Evolutionary conservation across 192 early-diverging fungal genomes (phyloP), one percentile per base, ranked within the genome.

Genomic region (Gaertneriomyces semiglobifer): DNA sequence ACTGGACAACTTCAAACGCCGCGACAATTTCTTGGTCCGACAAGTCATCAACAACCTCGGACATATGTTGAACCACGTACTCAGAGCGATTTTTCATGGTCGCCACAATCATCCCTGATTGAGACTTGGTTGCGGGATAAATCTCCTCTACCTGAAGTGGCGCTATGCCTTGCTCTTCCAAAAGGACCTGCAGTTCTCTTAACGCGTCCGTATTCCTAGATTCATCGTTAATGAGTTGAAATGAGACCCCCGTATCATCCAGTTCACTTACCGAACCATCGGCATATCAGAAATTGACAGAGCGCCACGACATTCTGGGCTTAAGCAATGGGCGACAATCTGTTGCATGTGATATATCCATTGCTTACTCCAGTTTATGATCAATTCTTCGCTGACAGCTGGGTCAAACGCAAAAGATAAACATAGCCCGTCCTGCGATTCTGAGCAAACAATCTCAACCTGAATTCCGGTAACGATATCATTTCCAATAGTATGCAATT

Each of bases 21-120:
- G 25, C 25, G 25, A 33, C 25, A 33, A 33, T 0, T 33, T 33
- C 25, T 33, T 33, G 25, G 25, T 33, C 25, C 25, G 25, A 33
- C 25, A 33, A 33, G 25, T 33, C 25, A 33, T 33, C 25, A 33
- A 33, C 25, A 33, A 16, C 18, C 7, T 56, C 61, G 9, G 16
- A 62, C 14, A 18, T 40, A 62, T 14, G 14, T 12, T 62, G 39
- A 40, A 14, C 61, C 3, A 56, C 12, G 51, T 62, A 57, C 51
- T n/a, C 11, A 48, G 39, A 47, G 50, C 50, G n/a, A 20, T 62
- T 45, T 50, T 50, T 12, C 16, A 50, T n/a, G 12, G 48, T 50
- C 12, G 48, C 48, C 16, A 18, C 48, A 50, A 50, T 50, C 48
- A 50, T 50, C 16, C 48, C 48, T 2, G 14, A n/a, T 50, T 50